Evolutionary conservation across 2,329 filamentous ascomycete species (phyloP).

Genomic region (Clonostachys chloroleuca): DNA sequence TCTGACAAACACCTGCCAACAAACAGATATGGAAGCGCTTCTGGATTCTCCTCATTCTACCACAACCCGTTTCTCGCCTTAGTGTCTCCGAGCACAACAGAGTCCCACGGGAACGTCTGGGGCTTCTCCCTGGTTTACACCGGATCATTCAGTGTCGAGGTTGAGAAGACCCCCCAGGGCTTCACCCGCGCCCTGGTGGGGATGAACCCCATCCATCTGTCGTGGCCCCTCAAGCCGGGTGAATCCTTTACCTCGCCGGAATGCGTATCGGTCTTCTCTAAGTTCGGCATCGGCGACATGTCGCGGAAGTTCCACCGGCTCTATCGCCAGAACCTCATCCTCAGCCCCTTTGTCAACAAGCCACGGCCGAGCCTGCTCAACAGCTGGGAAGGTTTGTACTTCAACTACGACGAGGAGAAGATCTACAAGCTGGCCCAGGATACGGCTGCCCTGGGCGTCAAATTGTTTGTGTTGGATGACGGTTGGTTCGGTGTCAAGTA

Average conservation of each 20-base stretch:
- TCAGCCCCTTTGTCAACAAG: conserved; percentile 46
- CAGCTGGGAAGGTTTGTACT: conserved; percentile 61
- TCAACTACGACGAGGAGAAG: conserved; percentile 51
- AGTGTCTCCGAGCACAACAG: conserved; percentile 51
- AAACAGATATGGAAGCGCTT: conserved; percentile 52
- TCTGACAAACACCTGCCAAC: no score
- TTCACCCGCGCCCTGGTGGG: conserved; percentile 56
- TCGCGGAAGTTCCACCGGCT: conserved; percentile 58
- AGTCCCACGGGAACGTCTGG: conserved; percentile 57
- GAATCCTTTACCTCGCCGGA: conserved; percentile 58
- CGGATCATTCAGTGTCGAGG: conserved; percentile 56
- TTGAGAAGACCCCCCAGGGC: conserved; percentile 59
- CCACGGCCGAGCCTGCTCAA: conserved; percentile 55
- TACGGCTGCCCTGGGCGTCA: conserved; percentile 54
- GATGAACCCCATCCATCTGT: conserved; percentile 56
- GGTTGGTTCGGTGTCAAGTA: conserved; percentile 58
- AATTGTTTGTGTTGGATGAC: conserved; percentile 62
- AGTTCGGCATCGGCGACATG: conserved; percentile 54
- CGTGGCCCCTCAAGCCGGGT: conserved; percentile 50
- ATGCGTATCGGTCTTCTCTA: conserved; percentile 57
- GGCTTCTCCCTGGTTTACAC: conserved; percentile 63
- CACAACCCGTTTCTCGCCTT: conserved; percentile 63
- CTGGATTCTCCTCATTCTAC: conserved; percentile 58
- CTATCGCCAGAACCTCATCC: conserved; percentile 56
- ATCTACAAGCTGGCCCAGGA: conserved; percentile 51